Base-by-base conservation (phyloP, 257 asterid species). In the Fraxinus quadrangulata region DNA sequence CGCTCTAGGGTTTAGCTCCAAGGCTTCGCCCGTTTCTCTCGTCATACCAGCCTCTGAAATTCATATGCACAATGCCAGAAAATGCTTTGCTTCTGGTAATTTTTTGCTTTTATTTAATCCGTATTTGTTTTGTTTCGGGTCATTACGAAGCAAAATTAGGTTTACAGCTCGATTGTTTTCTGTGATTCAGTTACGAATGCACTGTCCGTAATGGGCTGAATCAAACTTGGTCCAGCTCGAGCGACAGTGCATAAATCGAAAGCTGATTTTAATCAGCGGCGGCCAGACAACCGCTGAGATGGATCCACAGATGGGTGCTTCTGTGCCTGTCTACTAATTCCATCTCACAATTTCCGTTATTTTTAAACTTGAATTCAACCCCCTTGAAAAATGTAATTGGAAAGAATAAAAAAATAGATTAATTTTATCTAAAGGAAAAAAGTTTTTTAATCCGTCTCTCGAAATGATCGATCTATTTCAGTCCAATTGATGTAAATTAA, bases 271-370 rank as follows among this genome's bases (percentile, higher is more conserved):
- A 34, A 70, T 77, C 86, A 61, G 87, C 87, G 86, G 89, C 89
- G 89, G 88, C 90, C 88, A 84, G 88, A 86, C 90, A 84, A 86
- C 88, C 90, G 90, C 63, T 84, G 88, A 42, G 88, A 84, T 86
- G 86, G 86, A 80, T 86, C 87, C 86, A 84, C 89, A 70, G 89
- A 83, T 75, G 13, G 61, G 70, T 75, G 69, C 87, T 78, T n/a
- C 63, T 10, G 17, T 26, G 82, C 74, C 78, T 79, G 21, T 86
- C 87, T 86, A 86, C 90, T 86, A 86, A 84, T 51, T 86, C 81
- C 87, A 80, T 86, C 86, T 84, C 85, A 84, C 42, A 83, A 73
- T 77, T 79, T 28, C 45, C 4, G 19, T 47, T 14, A 47, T 14
- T 47, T 13, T 47, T 4, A 4, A 47, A 47, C 56, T 47, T 47